Percentiles rank a stretch among this genome's conserved stretches.
phyloP scores from a whole-genome alignment of 352 stramenopile genomes.

The Thraustotheca clavata region DNA sequence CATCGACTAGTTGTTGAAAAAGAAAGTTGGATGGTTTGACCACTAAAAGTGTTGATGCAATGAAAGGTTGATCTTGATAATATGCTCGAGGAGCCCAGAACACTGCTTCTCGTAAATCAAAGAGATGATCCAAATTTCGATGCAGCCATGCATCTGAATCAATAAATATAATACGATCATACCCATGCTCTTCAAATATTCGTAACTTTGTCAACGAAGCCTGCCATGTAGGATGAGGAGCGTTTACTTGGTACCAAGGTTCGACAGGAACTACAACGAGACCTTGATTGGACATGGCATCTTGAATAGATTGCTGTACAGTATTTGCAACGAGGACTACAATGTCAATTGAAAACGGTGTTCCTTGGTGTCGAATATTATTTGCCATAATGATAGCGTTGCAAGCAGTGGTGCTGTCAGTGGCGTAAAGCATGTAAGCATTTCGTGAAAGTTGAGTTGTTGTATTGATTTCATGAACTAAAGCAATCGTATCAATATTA shows the following conservation, averaged over 20 bases:
- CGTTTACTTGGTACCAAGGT: constrained; percentile 14
- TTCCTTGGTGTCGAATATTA: constrained; percentile 15
- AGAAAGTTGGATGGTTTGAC: not conserved
- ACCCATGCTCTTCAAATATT: constrained; percentile 31
- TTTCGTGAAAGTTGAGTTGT: too few relatives aligned
- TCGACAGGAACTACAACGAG: constrained; percentile 10
- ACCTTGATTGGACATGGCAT: not conserved
- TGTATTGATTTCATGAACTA: too few relatives aligned
- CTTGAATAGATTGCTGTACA: not conserved
- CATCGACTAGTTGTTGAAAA: not conserved
- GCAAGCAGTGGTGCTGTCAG: constrained; percentile 26
- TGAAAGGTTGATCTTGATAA: constrained; percentile 3
- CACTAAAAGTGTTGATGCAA: constrained; percentile 15
- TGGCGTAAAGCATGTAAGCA: constrained; percentile 34
- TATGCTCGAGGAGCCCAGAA: constrained; percentile 3
- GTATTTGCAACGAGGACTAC: constrained; percentile 22
- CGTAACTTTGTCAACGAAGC: constrained; percentile 32
- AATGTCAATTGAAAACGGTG: constrained; percentile 23
- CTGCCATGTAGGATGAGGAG: constrained; percentile 18
- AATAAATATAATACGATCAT: constrained; percentile 31
- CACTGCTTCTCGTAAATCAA: constrained; percentile 6
- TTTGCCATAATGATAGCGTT: constrained; percentile 24
- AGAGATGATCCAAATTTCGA: constrained; percentile 32
- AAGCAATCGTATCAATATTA: too few relatives aligned
- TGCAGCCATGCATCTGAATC: constrained; percentile 32